These are phyloP conservation scores for Nyssa sinensis DNA, from an alignment of 148 eudicot genomes.

Conservation along the genomic window DNA sequence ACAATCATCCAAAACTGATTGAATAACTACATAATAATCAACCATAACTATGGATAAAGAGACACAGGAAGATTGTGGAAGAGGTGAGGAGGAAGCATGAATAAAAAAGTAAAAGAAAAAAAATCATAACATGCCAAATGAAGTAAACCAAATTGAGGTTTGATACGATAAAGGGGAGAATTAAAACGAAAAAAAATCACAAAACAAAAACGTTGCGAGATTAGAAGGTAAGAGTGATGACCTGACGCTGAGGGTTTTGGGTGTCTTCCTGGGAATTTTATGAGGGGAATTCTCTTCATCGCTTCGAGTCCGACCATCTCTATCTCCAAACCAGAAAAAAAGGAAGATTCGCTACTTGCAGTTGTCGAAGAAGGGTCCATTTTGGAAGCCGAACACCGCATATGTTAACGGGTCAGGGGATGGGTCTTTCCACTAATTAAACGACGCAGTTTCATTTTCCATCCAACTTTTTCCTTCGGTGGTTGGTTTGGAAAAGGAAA, in stretches of 20 bases:
- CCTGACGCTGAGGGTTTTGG: slow-evolving; percentile 41
- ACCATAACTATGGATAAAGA: background rate
- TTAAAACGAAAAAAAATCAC: too few relatives aligned
- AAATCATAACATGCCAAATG: background rate
- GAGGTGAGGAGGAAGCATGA: background rate
- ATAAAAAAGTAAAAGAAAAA: background rate
- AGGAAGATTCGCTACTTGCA: background rate
- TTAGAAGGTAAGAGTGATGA: background rate
- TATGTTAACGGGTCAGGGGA: background rate
- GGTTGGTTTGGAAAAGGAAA: too few relatives aligned
- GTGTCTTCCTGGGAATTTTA: slow-evolving; percentile 58
- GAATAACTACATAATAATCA: background rate
- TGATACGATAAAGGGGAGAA: background rate
- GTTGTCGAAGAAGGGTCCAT: background rate
- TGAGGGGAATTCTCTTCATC: slow-evolving; percentile 58
- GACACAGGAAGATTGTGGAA: background rate
- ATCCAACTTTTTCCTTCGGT: background rate
- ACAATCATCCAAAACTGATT: background rate
- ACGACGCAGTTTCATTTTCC: background rate
- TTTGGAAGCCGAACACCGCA: background rate
- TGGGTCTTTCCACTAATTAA: background rate
- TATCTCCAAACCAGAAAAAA: background rate
- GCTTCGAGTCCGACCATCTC: slow-evolving; percentile 13
- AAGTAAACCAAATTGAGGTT: background rate
- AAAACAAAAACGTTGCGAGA: background rate